Base-by-base conservation (phyloP, 805 yeast species). In the Lipomyces yamadae region DNA sequence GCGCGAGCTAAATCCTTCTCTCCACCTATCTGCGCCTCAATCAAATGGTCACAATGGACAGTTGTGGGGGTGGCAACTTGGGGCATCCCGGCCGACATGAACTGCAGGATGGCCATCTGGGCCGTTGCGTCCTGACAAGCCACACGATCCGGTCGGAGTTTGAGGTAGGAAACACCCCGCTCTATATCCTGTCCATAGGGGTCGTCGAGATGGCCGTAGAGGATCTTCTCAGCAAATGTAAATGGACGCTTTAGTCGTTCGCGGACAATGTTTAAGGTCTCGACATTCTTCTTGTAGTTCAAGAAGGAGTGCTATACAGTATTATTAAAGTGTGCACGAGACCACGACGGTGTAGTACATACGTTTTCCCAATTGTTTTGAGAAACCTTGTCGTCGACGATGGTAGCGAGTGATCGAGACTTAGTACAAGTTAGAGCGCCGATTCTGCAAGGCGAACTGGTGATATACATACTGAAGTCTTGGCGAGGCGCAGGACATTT, bases 51-150 rank as follows among this genome's bases (percentile, higher is more conserved):
- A 82, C 99, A 95, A 80, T 95, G 99, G 70, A 95, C 94, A 5
- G 97, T 91, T 24, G 91, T 94, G 48, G 99, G 99, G 7, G 96
- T 97, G 5, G 90, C 90, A 24, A 97, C 94, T 48, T 86, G 79
- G 60, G 89, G 82, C 86, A 94, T 86, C 48, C 97, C 96, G 72
- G 97, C 94, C 62, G 98, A 92, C 97, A 95, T 95, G 82, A 95
- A 95, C 81, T 95, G 99, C 74, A 95, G 83, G 73, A 95, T 83
- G n/a, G 99, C 99, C 91, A 94, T 95, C 81, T 95, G 99, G 24
- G 99, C 99, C 39, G 97, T 91, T n/a, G 99, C 99, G 83, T 95
- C 99, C 83, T 95, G 99, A 96, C 96, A 94, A 34, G 99, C 99
- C 58, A 95, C 98, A 78, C 99, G 87, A 78, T 95, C 99, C 32